A percentile compares a stretch with the other conserved stretches of the same genome.
These are phyloP conservation scores for Hypholoma sublateritium DNA, from an alignment of 768 basidiomycete species.

Conservation along the genomic window DNA sequence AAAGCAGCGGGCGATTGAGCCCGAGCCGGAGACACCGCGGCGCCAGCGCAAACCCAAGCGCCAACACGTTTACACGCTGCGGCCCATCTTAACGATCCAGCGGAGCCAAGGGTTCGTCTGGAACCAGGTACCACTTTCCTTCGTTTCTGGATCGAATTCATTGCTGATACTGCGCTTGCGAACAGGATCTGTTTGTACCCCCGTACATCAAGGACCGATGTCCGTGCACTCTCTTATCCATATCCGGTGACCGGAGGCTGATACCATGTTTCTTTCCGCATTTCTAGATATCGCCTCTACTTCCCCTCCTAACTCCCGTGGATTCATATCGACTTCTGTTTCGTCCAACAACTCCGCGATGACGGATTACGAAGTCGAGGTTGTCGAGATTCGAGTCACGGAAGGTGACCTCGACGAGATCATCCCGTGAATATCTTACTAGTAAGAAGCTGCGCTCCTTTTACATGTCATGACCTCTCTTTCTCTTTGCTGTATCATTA, in stretches of 20 bases:
- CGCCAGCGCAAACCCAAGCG: conserved; percentile 52
- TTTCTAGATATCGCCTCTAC: conserved; percentile 75
- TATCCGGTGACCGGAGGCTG: conserved; percentile 7
- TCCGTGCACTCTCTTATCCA: conserved; percentile 41
- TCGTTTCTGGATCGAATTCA: background rate
- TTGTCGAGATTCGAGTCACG: conserved; percentile 82
- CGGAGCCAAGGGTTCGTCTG: conserved; percentile 87
- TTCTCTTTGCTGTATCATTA: conserved; percentile 3
- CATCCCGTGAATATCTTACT: conserved; percentile 49
- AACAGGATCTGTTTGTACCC: conserved; percentile 81
- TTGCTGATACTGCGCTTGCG: conserved; percentile 6
- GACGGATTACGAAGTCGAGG: conserved; percentile 81
- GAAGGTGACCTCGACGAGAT: conserved; percentile 78
- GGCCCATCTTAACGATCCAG: conserved; percentile 86
- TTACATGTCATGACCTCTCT: background rate
- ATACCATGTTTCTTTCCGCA: conserved; percentile 2
- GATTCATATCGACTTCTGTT: conserved; percentile 66
- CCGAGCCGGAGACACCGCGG: conserved; percentile 50
- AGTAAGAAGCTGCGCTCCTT: background rate
- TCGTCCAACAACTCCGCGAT: conserved; percentile 67
- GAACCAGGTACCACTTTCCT: conserved; percentile 67
- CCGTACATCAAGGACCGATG: conserved; percentile 91
- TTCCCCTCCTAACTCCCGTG: conserved; percentile 69
- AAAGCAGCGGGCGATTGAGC: conserved; percentile 77
- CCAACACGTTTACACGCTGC: conserved; percentile 58